Evolutionary conservation across 768 basidiomycete species (phyloP).

Genomic region (Lactarius pseudohatsudake): DNA sequence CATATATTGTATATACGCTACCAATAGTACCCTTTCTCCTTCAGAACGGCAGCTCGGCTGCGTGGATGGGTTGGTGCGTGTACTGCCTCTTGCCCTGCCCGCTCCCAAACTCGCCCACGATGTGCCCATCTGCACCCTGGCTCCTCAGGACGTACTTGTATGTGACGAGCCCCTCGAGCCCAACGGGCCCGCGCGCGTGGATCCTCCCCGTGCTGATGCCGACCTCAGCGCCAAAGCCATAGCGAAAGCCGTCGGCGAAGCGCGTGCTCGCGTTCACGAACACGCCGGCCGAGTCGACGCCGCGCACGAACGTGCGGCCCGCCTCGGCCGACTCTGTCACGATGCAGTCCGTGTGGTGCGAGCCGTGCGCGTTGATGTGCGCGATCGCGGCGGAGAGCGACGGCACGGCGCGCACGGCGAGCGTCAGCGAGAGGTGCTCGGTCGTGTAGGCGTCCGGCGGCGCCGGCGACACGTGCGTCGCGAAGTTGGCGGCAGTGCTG

Average conservation of each 20-base stretch:
- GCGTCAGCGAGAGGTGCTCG: constrained; percentile 83
- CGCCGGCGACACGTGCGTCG: constrained; percentile 52
- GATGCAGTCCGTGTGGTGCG: constrained; percentile 94
- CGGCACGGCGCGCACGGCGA: constrained; percentile 76
- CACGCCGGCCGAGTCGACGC: constrained; percentile 89
- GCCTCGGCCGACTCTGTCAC: constrained; percentile 74
- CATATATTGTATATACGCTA: constrained; percentile 8
- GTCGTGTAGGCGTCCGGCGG: constrained; percentile 70
- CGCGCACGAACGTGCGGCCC: constrained; percentile 74
- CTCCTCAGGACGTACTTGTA: constrained; percentile 96
- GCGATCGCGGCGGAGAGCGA: constrained; percentile 73
- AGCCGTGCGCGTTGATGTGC: constrained; percentile 91
- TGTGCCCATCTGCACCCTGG: constrained; percentile 68
- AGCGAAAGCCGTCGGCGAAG: constrained; percentile 95
- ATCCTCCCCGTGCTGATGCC: constrained; percentile 97
- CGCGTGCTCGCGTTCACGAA: constrained; percentile 95
- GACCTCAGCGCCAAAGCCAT: constrained; percentile 97
- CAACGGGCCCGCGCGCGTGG: constrained; percentile 95
- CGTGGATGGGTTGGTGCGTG: constrained; percentile 56
- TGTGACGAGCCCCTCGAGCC: constrained; percentile 87
- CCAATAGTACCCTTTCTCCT: neutral
- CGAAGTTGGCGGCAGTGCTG: constrained; percentile 38
- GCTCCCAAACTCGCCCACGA: constrained; percentile 82
- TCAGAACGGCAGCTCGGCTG: constrained; percentile 50
- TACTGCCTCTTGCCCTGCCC: constrained; percentile 70